Conservation (phyloP, 768 basidiomycete species). For the Naganishia antarctica region DNA sequence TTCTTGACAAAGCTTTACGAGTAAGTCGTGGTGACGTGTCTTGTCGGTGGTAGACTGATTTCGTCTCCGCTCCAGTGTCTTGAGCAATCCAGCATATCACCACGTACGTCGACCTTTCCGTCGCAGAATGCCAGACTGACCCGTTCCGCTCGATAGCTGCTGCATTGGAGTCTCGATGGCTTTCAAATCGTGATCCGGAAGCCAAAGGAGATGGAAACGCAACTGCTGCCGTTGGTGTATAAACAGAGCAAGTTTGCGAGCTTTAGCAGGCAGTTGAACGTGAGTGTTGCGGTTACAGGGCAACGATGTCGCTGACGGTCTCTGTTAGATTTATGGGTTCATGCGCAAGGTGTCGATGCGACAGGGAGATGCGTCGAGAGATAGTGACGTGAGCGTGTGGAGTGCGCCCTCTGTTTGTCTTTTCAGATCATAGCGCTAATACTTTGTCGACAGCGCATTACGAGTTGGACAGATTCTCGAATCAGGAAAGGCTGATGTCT, state of each 20-base stretch:
- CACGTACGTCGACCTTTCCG: slow-evolving; percentile 52
- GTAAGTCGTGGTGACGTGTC: slow-evolving; percentile 58
- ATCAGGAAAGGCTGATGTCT: slow-evolving; percentile 81
- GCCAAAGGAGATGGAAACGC: slow-evolving; percentile 86
- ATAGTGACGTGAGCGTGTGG: slow-evolving; percentile 95
- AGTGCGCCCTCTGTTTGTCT: slow-evolving; percentile 58
- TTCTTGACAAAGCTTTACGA: slow-evolving; percentile 95
- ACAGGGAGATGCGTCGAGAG: slow-evolving; percentile 60
- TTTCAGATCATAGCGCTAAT: neutral
- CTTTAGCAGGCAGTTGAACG: slow-evolving; percentile 96
- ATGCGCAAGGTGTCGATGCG: slow-evolving; percentile 93
- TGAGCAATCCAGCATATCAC: slow-evolving; percentile 82
- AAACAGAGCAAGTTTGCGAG: slow-evolving; percentile 94
- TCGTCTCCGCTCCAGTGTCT: slow-evolving; percentile 30
- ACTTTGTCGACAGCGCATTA: slow-evolving; percentile 64
- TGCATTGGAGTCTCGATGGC: slow-evolving; percentile 88
- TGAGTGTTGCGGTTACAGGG: slow-evolving; percentile 51
- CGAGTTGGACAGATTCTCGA: slow-evolving; percentile 82
- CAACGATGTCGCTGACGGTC: slow-evolving; percentile 28
- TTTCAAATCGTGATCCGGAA: slow-evolving; percentile 93
- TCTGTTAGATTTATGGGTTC: slow-evolving; percentile 84
- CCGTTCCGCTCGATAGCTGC: slow-evolving; percentile 69
- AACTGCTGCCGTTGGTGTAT: slow-evolving; percentile 88
- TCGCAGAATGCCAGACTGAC: too few relatives aligned
- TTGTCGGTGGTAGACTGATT: slow-evolving; percentile 22